These are phyloP conservation scores for Tuber calosporum DNA, from an alignment of 495 filamentous ascomycete genomes.

Conservation along the genomic window DNA sequence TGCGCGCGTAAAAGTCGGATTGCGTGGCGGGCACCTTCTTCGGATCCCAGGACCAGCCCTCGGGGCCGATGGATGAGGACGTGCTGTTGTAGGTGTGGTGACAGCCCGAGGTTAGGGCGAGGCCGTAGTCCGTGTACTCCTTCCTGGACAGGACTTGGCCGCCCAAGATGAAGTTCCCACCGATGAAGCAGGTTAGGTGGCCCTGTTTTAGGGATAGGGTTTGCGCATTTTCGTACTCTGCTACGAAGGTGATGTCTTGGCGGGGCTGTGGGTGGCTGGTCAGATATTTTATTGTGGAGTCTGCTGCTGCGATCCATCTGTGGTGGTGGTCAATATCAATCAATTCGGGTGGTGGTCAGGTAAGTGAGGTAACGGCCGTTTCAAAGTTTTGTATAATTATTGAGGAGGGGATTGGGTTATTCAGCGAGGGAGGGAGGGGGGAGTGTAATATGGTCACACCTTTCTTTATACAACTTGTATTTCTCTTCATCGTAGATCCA, in stretches of 20 bases:
- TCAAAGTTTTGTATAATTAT: background rate
- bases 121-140: constrained; percentile 66
- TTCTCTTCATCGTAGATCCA: constrained; percentile 68
- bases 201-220: constrained; percentile 51
- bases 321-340: too few relatives aligned
- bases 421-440: background rate
- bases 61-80: constrained; percentile 68
- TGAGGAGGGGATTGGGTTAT: background rate
- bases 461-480: constrained; percentile 57
- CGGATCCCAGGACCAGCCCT: constrained; percentile 63
- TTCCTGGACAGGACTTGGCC: constrained; percentile 59
- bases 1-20: constrained; percentile 52
- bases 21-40: constrained; percentile 47
- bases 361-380: background rate
- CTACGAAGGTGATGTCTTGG: constrained; percentile 69
- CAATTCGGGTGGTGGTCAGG: too few relatives aligned
- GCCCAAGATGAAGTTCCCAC: constrained; percentile 82
- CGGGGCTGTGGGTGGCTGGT: constrained; percentile 61
- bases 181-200: constrained; percentile 75
- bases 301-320: constrained; percentile 69
- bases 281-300: constrained; percentile 67
- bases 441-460: constrained; percentile 16
- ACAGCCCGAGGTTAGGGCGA: constrained; percentile 66
- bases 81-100: constrained; percentile 65
- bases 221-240: constrained; percentile 53